phyloP scores from a whole-genome alignment of 805 yeast species.

The Lipomyces kockii region DNA sequence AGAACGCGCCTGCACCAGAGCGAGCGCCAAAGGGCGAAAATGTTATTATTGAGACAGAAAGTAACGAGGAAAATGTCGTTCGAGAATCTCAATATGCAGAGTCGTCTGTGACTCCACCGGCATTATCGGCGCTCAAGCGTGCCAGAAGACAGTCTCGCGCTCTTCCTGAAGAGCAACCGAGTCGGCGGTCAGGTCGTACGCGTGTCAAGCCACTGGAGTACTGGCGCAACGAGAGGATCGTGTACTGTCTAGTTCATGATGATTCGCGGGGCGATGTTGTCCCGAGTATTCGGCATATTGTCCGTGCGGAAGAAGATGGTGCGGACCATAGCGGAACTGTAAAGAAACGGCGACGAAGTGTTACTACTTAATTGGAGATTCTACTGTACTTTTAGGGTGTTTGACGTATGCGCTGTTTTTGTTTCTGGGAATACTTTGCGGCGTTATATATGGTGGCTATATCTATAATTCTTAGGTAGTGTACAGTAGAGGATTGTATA shows the following conservation, averaged over 20 bases:
- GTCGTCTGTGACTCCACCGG: background rate
- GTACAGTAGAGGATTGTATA: background rate
- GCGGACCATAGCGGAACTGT: background rate
- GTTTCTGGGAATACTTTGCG: background rate
- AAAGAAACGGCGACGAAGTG: background rate
- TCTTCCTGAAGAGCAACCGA: constrained; percentile 1
- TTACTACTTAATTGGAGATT: background rate
- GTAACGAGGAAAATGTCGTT: background rate
- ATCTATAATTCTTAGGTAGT: background rate
- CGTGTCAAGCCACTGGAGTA: constrained; percentile 64
- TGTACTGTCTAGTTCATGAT: constrained; percentile 51
- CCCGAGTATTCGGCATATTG: constrained; percentile 40
- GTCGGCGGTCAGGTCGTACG: constrained; percentile 21
- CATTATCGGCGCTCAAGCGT: background rate
- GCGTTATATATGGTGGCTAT: background rate
- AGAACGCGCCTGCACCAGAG: background rate
- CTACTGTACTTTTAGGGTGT: background rate
- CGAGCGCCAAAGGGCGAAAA: background rate
- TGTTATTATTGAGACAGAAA: background rate
- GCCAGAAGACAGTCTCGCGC: background rate
- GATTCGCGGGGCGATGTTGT: constrained; percentile 26
- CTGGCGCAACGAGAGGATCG: constrained; percentile 81
- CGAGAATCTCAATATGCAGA: background rate
- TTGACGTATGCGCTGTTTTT: background rate
- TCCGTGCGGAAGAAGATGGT: constrained; percentile 11